These are phyloP conservation scores for Cyberlindnera samutprakarnensis DNA, from an alignment of 805 yeast species.

Conservation along the genomic window DNA sequence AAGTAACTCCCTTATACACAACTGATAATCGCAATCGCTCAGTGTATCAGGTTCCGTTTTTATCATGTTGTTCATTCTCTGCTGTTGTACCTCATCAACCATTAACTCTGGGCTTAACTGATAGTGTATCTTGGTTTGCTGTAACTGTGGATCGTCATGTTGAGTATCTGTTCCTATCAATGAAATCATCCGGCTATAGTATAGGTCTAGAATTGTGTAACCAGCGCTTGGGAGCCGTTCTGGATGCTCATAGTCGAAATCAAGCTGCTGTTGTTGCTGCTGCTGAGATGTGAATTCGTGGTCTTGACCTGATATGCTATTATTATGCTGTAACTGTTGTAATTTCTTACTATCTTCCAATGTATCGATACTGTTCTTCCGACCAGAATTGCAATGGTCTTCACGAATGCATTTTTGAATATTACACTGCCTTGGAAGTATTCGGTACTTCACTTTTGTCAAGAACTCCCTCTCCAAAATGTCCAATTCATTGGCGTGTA, in stretches of 20 bases:
- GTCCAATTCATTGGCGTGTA: constrained; percentile 74
- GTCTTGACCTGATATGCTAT: no score
- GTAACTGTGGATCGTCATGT: constrained; percentile 7
- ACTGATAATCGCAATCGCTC: not conserved
- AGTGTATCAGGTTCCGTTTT: not conserved
- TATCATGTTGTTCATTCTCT: not conserved
- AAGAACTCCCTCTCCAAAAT: constrained; percentile 84
- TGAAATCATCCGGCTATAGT: constrained; percentile 41
- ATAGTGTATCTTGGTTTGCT: constrained; percentile 1
- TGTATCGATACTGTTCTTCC: constrained; percentile 15
- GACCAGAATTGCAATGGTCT: constrained; percentile 11
- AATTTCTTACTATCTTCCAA: constrained; percentile 8
- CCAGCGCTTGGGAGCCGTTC: constrained; percentile 22
- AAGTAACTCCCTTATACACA: no score
- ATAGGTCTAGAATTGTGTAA: constrained; percentile 37
- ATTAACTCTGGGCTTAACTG: not conserved
- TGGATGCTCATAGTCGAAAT: constrained; percentile 1
- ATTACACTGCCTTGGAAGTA: constrained; percentile 47
- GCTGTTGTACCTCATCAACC: not conserved
- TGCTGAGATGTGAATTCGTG: no score
- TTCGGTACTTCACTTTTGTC: constrained; percentile 69
- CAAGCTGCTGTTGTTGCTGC: not conserved
- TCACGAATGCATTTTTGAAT: constrained; percentile 31
- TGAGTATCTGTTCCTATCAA: constrained; percentile 34
- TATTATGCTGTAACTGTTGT: constrained; percentile 1